These are phyloP conservation scores for Saccharomycopsis lassenensis DNA, from an alignment of 805 yeast species.

Conservation along the genomic window DNA sequence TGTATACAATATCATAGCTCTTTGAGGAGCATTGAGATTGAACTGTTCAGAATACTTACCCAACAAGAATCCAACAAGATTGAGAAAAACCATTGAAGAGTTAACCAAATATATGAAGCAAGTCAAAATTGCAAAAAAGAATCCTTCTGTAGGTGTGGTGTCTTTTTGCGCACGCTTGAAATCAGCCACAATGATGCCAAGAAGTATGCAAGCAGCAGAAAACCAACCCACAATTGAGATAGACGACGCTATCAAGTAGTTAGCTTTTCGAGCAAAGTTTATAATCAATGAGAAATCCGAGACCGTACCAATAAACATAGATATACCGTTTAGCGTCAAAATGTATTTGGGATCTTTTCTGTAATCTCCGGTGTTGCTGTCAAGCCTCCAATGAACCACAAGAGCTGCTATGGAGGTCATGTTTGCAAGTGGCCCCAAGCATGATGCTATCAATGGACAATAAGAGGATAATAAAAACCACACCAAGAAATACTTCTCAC, in stretches of 20 bases:
- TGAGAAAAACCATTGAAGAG: constrained; percentile 39
- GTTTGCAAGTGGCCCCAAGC: constrained; percentile 70
- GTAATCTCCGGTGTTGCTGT: constrained; percentile 21
- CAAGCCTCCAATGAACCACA: constrained; percentile 53
- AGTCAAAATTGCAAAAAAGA: constrained; percentile 69
- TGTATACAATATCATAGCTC: constrained; percentile 64
- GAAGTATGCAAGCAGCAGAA: constrained; percentile 41
- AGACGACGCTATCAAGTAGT: constrained; percentile 50
- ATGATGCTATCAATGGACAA: constrained; percentile 67
- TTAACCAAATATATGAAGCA: constrained; percentile 50
- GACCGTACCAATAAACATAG: constrained; percentile 51
- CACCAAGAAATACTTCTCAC: constrained; percentile 16
- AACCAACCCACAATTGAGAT: constrained; percentile 58
- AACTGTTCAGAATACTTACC: constrained; percentile 60
- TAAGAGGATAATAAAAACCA: constrained; percentile 64
- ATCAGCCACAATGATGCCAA: constrained; percentile 33
- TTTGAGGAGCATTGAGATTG: constrained; percentile 55
- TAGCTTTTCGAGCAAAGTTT: constrained; percentile 51
- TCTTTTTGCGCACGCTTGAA: constrained; percentile 16
- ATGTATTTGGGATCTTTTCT: constrained; percentile 32
- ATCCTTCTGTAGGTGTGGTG: constrained; percentile 45
- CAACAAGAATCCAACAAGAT: constrained; percentile 49
- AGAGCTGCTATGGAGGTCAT: constrained; percentile 63
- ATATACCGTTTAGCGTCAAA: constrained; percentile 46
- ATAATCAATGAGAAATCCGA: constrained; percentile 62